Percentiles rank a stretch among this genome's conserved stretches.
Evolutionary conservation across 2,329 filamentous ascomycete species (phyloP).

Genomic region (Cryphonectria japonica): DNA sequence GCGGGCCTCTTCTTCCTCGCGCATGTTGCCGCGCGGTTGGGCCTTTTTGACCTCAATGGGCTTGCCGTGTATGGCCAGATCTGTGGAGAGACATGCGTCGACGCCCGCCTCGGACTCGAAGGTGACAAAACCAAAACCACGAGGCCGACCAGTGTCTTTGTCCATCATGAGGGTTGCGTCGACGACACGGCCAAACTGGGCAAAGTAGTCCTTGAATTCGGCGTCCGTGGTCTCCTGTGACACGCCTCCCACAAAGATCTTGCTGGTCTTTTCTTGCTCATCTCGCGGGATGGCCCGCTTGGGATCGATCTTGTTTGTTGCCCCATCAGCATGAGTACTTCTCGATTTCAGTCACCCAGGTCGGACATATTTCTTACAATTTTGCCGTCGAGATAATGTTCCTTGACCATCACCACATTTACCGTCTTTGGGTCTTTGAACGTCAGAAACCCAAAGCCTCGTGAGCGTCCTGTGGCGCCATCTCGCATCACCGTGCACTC

Average conservation of each 20-base stretch:
- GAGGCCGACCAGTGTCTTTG: slow-evolving; percentile 95
- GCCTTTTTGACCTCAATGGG: slow-evolving; percentile 98
- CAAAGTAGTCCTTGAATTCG: slow-evolving; percentile 96
- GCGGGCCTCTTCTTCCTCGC: slow-evolving; percentile 81
- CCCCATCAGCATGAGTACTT: slow-evolving; percentile 14
- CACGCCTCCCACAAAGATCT: slow-evolving; percentile 98
- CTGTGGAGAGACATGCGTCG: slow-evolving; percentile 82
- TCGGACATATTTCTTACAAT: slow-evolving; percentile 69
- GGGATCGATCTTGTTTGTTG: slow-evolving; percentile 77
- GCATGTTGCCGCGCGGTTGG: slow-evolving; percentile 90
- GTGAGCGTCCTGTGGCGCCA: slow-evolving; percentile 86
- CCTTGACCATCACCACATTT: slow-evolving; percentile 99
- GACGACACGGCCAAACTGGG: slow-evolving; percentile 92
- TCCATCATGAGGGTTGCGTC: slow-evolving; percentile 99
- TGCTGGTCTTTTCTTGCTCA: slow-evolving; percentile 97
- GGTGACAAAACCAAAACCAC: slow-evolving; percentile 97
- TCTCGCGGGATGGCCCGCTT: slow-evolving; percentile 97
- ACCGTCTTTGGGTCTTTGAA: slow-evolving; percentile 98
- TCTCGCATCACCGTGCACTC: slow-evolving; percentile 99
- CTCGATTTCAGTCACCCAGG: background rate
- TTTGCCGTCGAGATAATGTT: slow-evolving; percentile 96
- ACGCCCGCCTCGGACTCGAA: slow-evolving; percentile 96
- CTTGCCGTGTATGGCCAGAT: slow-evolving; percentile 92
- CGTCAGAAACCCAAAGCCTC: slow-evolving; percentile 96
- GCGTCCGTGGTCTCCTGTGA: slow-evolving; percentile 96